Percentiles rank a stretch among this genome's conserved stretches.
Evolutionary conservation across 768 basidiomycete species (phyloP).

Genomic region (Cyclocybe cylindracea): DNA sequence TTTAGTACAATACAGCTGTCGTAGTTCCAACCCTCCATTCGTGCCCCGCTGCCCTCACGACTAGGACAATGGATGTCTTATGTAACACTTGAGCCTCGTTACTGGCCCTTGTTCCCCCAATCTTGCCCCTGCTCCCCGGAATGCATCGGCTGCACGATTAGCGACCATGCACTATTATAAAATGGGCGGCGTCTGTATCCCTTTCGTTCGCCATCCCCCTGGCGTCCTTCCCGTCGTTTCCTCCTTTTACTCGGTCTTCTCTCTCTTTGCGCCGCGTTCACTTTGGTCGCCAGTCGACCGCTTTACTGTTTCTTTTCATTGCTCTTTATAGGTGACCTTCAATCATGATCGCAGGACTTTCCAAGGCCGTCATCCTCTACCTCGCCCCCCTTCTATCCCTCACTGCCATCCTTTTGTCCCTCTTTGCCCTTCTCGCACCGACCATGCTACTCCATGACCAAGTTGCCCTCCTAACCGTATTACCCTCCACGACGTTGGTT

Average conservation of each 20-base stretch:
- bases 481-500: slow-evolving; percentile 47
- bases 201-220: not conserved
- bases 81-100: slow-evolving; percentile 12
- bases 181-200: slow-evolving; percentile 1
- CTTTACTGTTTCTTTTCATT: slow-evolving; percentile 12
- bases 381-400: slow-evolving; percentile 67
- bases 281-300: slow-evolving; percentile 24
- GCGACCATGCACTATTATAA: slow-evolving; percentile 6
- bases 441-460: slow-evolving; percentile 55
- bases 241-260: slow-evolving; percentile 3
- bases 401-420: slow-evolving; percentile 62
- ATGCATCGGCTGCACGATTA: not conserved
- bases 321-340: slow-evolving; percentile 11
- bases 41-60: slow-evolving; percentile 4
- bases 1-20: not conserved
- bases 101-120: slow-evolving; percentile 22
- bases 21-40: slow-evolving; percentile 1
- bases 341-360: slow-evolving; percentile 69
- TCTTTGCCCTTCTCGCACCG: slow-evolving; percentile 74
- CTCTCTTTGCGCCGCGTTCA: slow-evolving; percentile 4
- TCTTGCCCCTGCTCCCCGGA: not conserved
- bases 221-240: slow-evolving; percentile 1
- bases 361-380: slow-evolving; percentile 68
- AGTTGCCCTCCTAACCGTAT: slow-evolving; percentile 67
- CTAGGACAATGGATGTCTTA: slow-evolving; percentile 21